Percentiles rank a stretch among this genome's conserved stretches.
phyloP scores from a whole-genome alignment of 2,329 filamentous ascomycete species.

The Aspergillus hortae region DNA sequence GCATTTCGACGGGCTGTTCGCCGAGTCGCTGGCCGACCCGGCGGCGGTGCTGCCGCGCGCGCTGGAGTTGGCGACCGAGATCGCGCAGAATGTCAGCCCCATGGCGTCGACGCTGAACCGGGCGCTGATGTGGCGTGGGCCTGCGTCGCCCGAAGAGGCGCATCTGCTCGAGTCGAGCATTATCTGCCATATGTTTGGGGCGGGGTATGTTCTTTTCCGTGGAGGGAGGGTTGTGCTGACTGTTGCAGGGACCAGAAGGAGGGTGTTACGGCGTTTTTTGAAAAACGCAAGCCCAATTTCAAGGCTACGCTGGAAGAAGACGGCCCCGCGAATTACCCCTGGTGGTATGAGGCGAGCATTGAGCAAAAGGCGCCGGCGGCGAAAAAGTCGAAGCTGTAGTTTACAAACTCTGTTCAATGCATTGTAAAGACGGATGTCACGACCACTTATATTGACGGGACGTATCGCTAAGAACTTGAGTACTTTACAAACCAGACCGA shows the following conservation, averaged over 20 bases:
- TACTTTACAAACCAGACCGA: too few relatives aligned
- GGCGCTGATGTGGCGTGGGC: constrained; percentile 62
- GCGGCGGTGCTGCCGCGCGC: constrained; percentile 62
- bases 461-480: too few relatives aligned
- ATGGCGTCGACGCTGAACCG: constrained; percentile 65
- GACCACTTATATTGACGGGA: too few relatives aligned
- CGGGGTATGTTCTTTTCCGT: constrained; percentile 14
- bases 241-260: constrained; percentile 60
- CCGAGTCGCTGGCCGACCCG: constrained; percentile 57
- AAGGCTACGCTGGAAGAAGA: constrained; percentile 58
- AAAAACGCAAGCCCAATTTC: constrained; percentile 65
- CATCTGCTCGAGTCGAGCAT: constrained; percentile 61
- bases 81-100: constrained; percentile 62
- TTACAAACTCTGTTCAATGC: neutral
- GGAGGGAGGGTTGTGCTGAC: neutral
- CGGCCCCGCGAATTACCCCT: constrained; percentile 60
- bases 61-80: constrained; percentile 63
- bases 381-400: constrained; percentile 22
- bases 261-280: constrained; percentile 64
- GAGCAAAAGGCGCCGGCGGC: constrained; percentile 18
- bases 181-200: constrained; percentile 39
- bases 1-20: constrained; percentile 57
- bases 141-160: constrained; percentile 61
- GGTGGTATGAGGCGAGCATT: constrained; percentile 61
- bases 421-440: too few relatives aligned